Evolutionary conservation across 345 rosid species (phyloP).

Genomic region (Clausena lansium): DNA sequence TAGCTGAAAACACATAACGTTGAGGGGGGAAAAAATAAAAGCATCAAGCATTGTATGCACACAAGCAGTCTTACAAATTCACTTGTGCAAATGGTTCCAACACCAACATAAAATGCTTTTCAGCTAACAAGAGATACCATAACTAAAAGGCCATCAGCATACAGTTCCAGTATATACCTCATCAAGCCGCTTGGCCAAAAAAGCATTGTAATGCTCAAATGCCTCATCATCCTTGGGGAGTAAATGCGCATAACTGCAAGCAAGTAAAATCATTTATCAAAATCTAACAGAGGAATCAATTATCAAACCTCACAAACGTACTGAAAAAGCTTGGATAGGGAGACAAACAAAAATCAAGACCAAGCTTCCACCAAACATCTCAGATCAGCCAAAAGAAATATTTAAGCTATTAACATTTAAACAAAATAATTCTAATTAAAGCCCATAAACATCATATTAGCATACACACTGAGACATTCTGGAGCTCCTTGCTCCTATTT

Average conservation of each 20-base stretch:
- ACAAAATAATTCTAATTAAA: neutral
- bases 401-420: neutral
- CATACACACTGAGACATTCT: neutral
- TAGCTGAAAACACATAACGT: neutral
- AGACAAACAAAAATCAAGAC: neutral
- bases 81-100: neutral
- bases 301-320: neutral
- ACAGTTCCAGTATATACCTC: slow-evolving; percentile 50
- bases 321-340: neutral
- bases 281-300: slow-evolving; percentile 1
- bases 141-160: neutral
- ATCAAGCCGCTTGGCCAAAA: slow-evolving; percentile 76
- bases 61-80: neutral
- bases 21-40: neutral
- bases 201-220: slow-evolving; percentile 70
- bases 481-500: neutral
- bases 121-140: neutral
- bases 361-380: neutral
- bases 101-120: neutral
- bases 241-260: slow-evolving; percentile 81
- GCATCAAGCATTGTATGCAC: neutral
- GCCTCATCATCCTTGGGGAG: slow-evolving; percentile 91
- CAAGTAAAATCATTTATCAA: slow-evolving; percentile 4
- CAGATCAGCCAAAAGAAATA: neutral
- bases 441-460: neutral